Conservation (phyloP, 768 basidiomycete species). For the Boletus rex-veris region DNA sequence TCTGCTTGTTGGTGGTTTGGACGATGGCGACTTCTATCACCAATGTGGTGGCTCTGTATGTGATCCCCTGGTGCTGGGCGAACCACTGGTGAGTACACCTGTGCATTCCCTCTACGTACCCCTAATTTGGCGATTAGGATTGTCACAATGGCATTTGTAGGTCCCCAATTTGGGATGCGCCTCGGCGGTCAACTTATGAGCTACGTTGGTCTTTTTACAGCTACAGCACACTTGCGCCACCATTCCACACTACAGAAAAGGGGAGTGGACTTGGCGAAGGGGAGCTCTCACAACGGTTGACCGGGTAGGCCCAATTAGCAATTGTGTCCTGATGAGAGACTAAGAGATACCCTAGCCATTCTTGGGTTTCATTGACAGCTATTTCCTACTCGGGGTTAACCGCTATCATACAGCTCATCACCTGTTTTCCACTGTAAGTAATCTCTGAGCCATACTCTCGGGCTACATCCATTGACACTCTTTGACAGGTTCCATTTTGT, state of each 20-base stretch:
- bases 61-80: background rate
- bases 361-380: background rate
- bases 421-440: background rate
- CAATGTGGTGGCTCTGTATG: background rate
- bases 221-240: background rate
- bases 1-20: background rate
- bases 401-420: background rate
- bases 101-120: background rate
- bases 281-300: background rate
- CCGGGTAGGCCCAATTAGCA: background rate
- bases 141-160: background rate
- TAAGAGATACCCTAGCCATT: background rate
- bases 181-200: background rate
- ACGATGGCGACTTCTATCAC: background rate
- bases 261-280: background rate
- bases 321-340: background rate
- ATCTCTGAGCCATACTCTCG: background rate
- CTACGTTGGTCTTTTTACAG: background rate
- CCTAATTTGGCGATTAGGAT: background rate
- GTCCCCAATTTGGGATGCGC: background rate
- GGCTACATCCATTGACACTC: background rate
- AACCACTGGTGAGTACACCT: background rate
- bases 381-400: background rate
- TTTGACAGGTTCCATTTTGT: background rate
- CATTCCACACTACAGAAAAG: background rate